phyloP scores from a whole-genome alignment of 768 basidiomycete species.

The Tricholoma saponaceum region DNA sequence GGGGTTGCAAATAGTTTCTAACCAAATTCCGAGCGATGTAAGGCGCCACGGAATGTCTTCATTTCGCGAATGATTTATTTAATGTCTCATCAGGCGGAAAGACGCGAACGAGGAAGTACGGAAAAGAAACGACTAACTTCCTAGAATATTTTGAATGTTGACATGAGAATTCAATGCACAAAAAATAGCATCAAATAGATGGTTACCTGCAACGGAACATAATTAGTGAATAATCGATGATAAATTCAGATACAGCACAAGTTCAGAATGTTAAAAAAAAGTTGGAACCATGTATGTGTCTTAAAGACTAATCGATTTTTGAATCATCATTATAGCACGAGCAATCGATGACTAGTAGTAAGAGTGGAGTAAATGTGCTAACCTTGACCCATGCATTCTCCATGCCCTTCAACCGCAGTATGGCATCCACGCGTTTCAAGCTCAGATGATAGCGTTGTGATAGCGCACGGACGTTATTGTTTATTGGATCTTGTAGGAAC shows the following conservation, averaged over 20 bases:
- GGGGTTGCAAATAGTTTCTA: slow-evolving; percentile 62
- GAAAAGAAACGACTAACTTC: slow-evolving; percentile 29
- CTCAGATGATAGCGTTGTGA: slow-evolving; percentile 63
- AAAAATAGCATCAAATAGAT: not conserved
- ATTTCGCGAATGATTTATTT: slow-evolving; percentile 64
- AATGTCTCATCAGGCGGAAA: slow-evolving; percentile 45
- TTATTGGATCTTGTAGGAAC: slow-evolving; percentile 55
- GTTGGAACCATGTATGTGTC: slow-evolving; percentile 73
- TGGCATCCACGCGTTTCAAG: slow-evolving; percentile 78
- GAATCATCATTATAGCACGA: slow-evolving; percentile 33
- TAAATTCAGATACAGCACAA: slow-evolving; percentile 16
- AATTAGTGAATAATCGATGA: slow-evolving; percentile 7
- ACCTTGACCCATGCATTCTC: slow-evolving; percentile 74
- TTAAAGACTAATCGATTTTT: slow-evolving; percentile 94
- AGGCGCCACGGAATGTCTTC: slow-evolving; percentile 56
- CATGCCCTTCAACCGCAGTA: slow-evolving; percentile 76
- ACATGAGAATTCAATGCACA: slow-evolving; percentile 12
- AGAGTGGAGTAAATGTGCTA: slow-evolving; percentile 20
- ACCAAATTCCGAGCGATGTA: slow-evolving; percentile 60
- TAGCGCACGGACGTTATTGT: slow-evolving; percentile 54
- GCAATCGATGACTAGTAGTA: not conserved
- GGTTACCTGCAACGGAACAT: slow-evolving; percentile 21
- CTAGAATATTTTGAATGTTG: slow-evolving; percentile 19
- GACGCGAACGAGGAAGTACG: not conserved
- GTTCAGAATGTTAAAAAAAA: slow-evolving; percentile 19